A percentile compares a stretch with the other conserved stretches of the same genome.
phyloP scores from a whole-genome alignment of 2,329 filamentous ascomycete genomes.

The Seiridium cupressi region DNA sequence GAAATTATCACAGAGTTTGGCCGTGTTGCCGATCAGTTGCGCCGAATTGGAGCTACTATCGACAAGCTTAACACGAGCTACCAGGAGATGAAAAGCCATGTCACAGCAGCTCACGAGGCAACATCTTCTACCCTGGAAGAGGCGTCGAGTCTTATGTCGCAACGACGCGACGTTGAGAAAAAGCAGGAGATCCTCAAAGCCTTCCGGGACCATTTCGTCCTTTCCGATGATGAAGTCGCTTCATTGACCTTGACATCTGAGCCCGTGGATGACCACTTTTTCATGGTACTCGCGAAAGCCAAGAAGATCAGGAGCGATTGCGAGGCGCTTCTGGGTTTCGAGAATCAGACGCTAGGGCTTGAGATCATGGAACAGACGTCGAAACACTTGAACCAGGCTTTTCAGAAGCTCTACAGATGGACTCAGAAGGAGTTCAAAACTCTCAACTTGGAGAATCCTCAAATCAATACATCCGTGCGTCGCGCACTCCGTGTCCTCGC shows the following conservation, averaged over 20 bases:
- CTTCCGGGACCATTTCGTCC: conserved; percentile 79
- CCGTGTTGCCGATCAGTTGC: conserved; percentile 87
- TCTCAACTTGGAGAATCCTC: conserved; percentile 89
- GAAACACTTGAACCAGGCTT: conserved; percentile 81
- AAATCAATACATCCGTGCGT: conserved; percentile 82
- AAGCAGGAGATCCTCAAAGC: conserved; percentile 77
- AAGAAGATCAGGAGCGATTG: conserved; percentile 89
- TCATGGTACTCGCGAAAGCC: conserved; percentile 70
- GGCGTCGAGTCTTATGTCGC: conserved; percentile 68
- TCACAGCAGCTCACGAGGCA: conserved; percentile 71
- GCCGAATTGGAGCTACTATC: conserved; percentile 77
- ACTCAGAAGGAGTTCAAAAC: conserved; percentile 90
- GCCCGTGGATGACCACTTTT: conserved; percentile 84
- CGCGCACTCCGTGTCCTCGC: conserved; percentile 82
- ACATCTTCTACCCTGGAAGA: conserved; percentile 76
- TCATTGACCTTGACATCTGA: conserved; percentile 74
- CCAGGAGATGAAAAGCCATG: conserved; percentile 74
- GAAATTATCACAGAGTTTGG: conserved; percentile 87
- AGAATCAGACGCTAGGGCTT: conserved; percentile 82
- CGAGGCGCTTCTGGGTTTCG: conserved; percentile 82
- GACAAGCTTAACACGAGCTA: conserved; percentile 77
- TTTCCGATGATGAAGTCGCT: conserved; percentile 78
- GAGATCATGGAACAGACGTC: conserved; percentile 92
- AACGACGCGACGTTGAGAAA: conserved; percentile 71
- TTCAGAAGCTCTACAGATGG: conserved; percentile 96